Conservation (phyloP, 306 rosid genomes). For the Lithocarpus polystachyus region DNA sequence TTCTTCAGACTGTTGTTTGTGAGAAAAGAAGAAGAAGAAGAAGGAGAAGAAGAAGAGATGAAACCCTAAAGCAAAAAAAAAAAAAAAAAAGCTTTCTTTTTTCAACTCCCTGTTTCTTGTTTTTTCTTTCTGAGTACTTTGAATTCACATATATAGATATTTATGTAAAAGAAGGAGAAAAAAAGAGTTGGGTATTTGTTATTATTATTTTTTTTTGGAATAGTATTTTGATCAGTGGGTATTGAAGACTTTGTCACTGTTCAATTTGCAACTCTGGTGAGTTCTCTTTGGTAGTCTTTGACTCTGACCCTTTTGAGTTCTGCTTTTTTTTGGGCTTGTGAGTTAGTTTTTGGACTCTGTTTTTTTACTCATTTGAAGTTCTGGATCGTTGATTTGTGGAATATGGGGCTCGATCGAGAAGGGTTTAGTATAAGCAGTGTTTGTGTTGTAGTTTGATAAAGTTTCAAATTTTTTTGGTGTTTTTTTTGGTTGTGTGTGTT, state of each 20-base stretch:
- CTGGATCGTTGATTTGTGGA: constrained; percentile 51
- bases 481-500: constrained; percentile 7
- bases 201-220: constrained; percentile 6
- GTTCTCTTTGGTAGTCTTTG: constrained; percentile 22
- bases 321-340: neutral
- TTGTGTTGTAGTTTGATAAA: constrained; percentile 12
- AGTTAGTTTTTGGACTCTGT: neutral
- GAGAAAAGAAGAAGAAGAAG: constrained; percentile 6
- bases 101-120: too few relatives aligned
- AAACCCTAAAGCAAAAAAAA: constrained; percentile 47
- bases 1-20: too few relatives aligned
- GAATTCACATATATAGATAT: neutral
- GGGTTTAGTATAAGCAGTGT: neutral
- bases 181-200: constrained; percentile 16
- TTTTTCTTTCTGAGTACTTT: too few relatives aligned
- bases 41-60: constrained; percentile 21
- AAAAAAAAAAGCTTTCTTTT: too few relatives aligned
- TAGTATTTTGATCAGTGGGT: constrained; percentile 21
- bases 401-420: constrained; percentile 46
- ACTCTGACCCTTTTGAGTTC: neutral
- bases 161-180: neutral
- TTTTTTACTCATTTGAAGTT: constrained; percentile 18
- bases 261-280: constrained; percentile 45
- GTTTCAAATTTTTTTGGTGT: constrained; percentile 10
- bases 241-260: constrained; percentile 12